Evolutionary conservation across 768 basidiomycete species (phyloP), one percentile per base, ranked within the genome.

Genomic region (Boletus tylopilopsis): DNA sequence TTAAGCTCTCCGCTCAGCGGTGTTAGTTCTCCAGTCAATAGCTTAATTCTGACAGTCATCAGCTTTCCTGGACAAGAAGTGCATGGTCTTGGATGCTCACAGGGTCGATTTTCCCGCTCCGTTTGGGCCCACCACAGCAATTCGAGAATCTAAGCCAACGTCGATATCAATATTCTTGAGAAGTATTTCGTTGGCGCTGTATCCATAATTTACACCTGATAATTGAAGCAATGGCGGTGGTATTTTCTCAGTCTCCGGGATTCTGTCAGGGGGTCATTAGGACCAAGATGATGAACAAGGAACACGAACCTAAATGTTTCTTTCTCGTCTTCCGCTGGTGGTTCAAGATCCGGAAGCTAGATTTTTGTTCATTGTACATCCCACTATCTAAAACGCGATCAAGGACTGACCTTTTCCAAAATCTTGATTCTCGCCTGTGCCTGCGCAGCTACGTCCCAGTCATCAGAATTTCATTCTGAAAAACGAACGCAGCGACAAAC

Each of bases 201-300:
- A 99, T 27, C 93, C 92, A 63, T 98, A 99, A 1, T 81, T 84
- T 23, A 90, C 90, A 58, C 92, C 87, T 53, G 88, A 86, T 64
- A 97, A 82, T 64, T 98, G 96, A 16, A 99, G 74, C 13, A 98
- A 70, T 0, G 96, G 96, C 7, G 96, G 94, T 5, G 96, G 94
- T 59, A 98, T 91, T 73, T 98, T 98, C 63, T 98, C 96, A 7
- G 93, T 84, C 51, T 96, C 94, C 2, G 93, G 92, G 78, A 99
- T 90, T 60, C 90, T 91, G 24, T 16, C 24, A 8, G 27, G 30
- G 25, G 19, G 30, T 19, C 36, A 18, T 56, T 34, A 59, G 45
- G 22, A 30, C 27, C 35, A 10, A 11, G 10, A 37, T 25, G 13
- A 18, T 27, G 1, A 11, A 8, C 6, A 35, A 21, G 21, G n/a